Base-by-base conservation (phyloP, 2,329 filamentous ascomycete genomes). In the Coniosporium tulheliwenetii region DNA sequence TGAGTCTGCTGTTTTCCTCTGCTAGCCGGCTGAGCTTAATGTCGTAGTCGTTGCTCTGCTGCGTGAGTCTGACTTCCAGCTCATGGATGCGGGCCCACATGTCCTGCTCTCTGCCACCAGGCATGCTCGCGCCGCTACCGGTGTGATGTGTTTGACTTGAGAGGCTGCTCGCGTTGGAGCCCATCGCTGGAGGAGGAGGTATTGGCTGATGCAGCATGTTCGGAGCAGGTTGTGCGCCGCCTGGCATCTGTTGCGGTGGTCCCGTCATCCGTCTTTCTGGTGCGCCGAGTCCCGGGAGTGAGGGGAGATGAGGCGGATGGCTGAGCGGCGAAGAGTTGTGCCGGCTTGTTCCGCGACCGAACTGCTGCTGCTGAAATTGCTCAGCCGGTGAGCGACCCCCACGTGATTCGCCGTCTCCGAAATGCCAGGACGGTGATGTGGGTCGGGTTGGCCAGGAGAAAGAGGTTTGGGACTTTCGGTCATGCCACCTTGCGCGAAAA, bases 401-500 rank as follows among this genome's bases (percentile, higher is more conserved):
- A 60, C 64, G 40, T 65, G 52, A 41, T 51, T 56, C 34, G 54
- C 50, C 13, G 44, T 62, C 44, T 71, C 59, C 29, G 63, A 59
- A 12, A 70, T 59, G 47, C 75, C 75, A 39, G 79, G 66, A 14
- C 69, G 56, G 60, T 63, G 63, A 42, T 71, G 66, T 14, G 61
- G 54, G 45, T 69, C 64, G 46, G 66, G 63, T 43, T 67, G 66
- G 13, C 70, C 70, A n/a, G 81, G 81, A 44, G 79, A 86, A 34
- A 93, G 66, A 3, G 86, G 81, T 54, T 87, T 93, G 0, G 86
- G 85, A 48, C 84, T 93, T 59, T 94, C 85, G 2, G 82, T 91
- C 65, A 93, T 82, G 41, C 63, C 62, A 40, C 74, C 72, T 47
- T 51, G 37, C 5, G 37, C 37, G 19, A 30, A 39, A 9, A 39